phyloP scores from a whole-genome alignment of 2,329 filamentous ascomycete species.

The Fusarium albosuccineum region DNA sequence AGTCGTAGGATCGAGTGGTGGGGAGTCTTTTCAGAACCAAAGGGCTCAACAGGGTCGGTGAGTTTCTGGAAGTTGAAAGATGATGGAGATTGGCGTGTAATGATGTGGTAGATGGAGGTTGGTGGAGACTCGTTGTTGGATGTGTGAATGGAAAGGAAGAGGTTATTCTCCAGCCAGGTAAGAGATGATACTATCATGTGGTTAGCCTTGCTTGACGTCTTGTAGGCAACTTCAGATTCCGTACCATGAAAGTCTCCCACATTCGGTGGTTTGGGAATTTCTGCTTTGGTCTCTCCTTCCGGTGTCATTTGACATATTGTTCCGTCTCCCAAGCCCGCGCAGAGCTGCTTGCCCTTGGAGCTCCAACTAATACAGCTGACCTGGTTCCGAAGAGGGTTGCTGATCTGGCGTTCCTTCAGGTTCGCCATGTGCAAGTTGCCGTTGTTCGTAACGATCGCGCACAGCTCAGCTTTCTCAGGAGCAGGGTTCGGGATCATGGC shows the following conservation, averaged over 20 bases:
- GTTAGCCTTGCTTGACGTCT: conserved; percentile 13
- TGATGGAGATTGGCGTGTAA: conserved; percentile 73
- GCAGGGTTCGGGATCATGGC: conserved; percentile 85
- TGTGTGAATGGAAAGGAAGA: conserved; percentile 88
- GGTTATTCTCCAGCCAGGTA: conserved; percentile 87
- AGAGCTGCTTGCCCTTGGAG: conserved; percentile 89
- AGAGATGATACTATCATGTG: conserved; percentile 76
- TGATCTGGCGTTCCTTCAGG: conserved; percentile 75
- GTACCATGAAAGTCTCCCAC: conserved; percentile 76
- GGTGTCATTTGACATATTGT: conserved; percentile 86
- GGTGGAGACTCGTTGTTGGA: conserved; percentile 69
- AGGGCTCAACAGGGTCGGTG: conserved; percentile 79
- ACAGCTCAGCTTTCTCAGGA: conserved; percentile 76
- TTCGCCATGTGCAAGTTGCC: conserved; percentile 90
- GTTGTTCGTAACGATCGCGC: conserved; percentile 83
- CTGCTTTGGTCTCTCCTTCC: conserved; percentile 80
- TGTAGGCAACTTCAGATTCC: conserved; percentile 40
- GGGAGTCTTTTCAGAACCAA: conserved; percentile 74
- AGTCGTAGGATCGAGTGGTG: conserved; percentile 85
- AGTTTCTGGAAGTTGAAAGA: conserved; percentile 81
- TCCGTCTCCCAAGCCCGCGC: conserved; percentile 87
- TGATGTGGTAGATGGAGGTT: conserved; percentile 81
- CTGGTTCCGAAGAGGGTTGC: conserved; percentile 74
- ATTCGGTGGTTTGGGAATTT: conserved; percentile 81
- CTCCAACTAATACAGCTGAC: conserved; percentile 94